Percentiles rank a stretch among this genome's conserved stretches.
phyloP scores from a whole-genome alignment of 495 filamentous ascomycete species.

The Penicillium turbatum region DNA sequence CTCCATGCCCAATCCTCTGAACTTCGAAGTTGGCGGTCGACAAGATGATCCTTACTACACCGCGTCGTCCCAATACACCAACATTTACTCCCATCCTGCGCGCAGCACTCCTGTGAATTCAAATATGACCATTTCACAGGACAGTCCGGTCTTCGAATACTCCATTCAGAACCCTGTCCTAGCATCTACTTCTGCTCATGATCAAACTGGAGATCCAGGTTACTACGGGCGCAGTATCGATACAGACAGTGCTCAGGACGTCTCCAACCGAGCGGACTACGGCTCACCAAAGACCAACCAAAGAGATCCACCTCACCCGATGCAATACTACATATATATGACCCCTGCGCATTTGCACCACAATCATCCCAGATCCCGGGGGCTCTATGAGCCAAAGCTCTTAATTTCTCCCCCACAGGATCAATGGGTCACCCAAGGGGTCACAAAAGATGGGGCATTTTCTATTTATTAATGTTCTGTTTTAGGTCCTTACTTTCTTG shows the following conservation, averaged over 20 bases:
- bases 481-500: no score
- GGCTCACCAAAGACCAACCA: slow-evolving; percentile 18
- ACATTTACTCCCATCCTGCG: slow-evolving; percentile 32
- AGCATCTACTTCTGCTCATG: no score
- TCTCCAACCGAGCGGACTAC: slow-evolving; percentile 38
- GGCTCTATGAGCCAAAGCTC: no score
- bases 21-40: slow-evolving; percentile 26
- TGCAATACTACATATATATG: slow-evolving; percentile 36
- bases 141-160: slow-evolving; percentile 34
- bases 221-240: slow-evolving; percentile 16
- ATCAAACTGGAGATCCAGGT: slow-evolving; percentile 23
- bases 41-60: slow-evolving; percentile 32
- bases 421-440: slow-evolving; percentile 34
- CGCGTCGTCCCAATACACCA: slow-evolving; percentile 29
- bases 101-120: slow-evolving; percentile 30
- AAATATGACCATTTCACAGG: slow-evolving; percentile 31
- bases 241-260: no score
- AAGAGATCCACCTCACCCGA: slow-evolving; percentile 21
- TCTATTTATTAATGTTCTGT: no score
- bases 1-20: slow-evolving; percentile 30
- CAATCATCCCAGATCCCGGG: slow-evolving; percentile 26
- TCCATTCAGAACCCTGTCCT: no score
- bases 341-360: slow-evolving; percentile 28
- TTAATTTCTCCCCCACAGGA: slow-evolving; percentile 36
- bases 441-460: no score